phyloP scores from a whole-genome alignment of 441 rosid species.

The Sinapis alba region DNA sequence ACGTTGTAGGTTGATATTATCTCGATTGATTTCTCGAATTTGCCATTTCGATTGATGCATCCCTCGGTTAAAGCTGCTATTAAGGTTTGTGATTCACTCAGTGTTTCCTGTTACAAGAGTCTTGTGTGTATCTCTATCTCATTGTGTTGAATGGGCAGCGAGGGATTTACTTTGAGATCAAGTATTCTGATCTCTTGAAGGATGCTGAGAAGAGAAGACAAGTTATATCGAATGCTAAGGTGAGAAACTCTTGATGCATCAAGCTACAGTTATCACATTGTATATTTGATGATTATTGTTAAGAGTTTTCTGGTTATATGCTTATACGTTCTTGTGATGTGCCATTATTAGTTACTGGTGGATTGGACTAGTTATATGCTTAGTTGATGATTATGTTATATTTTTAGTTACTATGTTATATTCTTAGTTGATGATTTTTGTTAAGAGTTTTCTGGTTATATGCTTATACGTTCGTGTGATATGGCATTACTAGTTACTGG shows the following conservation, averaged over 20 bases:
- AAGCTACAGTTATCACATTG: neutral
- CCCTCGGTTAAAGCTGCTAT: constrained; percentile 72
- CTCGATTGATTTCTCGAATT: constrained; percentile 67
- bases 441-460: constrained; percentile 4
- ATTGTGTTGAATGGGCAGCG: constrained; percentile 51
- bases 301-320: neutral
- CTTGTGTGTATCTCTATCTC: neutral
- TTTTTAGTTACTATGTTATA: neutral
- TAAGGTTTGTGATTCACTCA: constrained; percentile 47
- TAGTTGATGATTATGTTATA: neutral
- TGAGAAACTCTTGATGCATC: constrained; percentile 34
- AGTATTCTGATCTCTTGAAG: constrained; percentile 65
- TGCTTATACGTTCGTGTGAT: constrained; percentile 10
- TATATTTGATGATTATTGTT: neutral
- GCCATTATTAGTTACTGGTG: constrained; percentile 58
- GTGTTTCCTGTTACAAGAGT: neutral
- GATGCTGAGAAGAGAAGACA: constrained; percentile 72
- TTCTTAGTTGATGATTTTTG: neutral
- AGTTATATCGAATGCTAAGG: constrained; percentile 77
- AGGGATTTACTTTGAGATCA: constrained; percentile 78
- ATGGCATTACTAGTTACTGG: constrained; percentile 54
- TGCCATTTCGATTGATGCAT: constrained; percentile 68
- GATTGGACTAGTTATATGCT: constrained; percentile 65
- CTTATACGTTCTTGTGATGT: constrained; percentile 17
- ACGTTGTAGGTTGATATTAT: constrained; percentile 69